Base-by-base conservation (phyloP, 371 early-diverging fungal species). In the Lichtheimia ornata region DNA sequence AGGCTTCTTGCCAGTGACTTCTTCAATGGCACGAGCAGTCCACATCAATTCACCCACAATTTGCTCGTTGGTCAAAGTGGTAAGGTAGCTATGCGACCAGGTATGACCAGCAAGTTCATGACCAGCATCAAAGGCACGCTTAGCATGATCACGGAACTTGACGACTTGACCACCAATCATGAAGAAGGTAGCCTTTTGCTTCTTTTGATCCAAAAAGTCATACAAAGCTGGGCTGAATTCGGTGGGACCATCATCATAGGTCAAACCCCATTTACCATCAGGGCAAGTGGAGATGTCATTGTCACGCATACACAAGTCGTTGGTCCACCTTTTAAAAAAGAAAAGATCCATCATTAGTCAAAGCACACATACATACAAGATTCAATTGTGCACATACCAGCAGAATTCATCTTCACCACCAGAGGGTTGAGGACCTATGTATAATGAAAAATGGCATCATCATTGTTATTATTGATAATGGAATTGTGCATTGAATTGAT, bases 31-130 rank as follows among this genome's bases (percentile, higher is more conserved):
- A 49, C 71, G 61, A 64, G 82, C 87, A 13, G 82, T 87, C 85
- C 84, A 88, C 66, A 83, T 84, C 45, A 90, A 67, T 69, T 92
- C 91, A 55, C 87, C 88, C 42, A 89, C 79, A 40, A 92, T 78
- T 63, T 84, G 80, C 50, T 88, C 87, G 55, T 80, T 88, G 44
- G 84, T 67, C 30, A 81, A 64, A 2, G 86, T 73, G 30, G 89
- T 88, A 69, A 90, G 56, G 51, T 75, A 76, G 17, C 66, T 73
- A 59, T 92, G 92, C 17, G 87, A 82, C 75, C 78, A 77, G 6
- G 77, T 79, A 56, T 82, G 82, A 56, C 78, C 74, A 44, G 80
- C 83, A 35, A 80, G 35, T 63, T 83, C 79, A 51, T 79, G 79
- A 45, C 84, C 84, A 47, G 72, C 64, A 5, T 73, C 62, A 53